phyloP scores from a whole-genome alignment of 83 land plant genomes.

The Larix sibirica region DNA sequence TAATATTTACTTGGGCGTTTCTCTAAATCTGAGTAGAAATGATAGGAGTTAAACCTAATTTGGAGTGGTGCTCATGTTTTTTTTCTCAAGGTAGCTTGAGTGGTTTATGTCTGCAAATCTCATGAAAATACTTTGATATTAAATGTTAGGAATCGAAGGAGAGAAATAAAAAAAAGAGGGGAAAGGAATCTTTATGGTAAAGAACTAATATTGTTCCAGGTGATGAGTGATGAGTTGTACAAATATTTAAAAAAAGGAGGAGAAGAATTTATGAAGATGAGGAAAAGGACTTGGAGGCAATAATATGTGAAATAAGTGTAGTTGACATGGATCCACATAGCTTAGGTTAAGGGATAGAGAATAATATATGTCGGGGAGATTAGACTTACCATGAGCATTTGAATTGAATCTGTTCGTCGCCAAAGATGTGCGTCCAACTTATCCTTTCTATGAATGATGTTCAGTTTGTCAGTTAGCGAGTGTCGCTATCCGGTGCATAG shows the following conservation, averaged over 20 bases:
- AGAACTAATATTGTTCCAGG: too few species aligned
- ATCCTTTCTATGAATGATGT: slow-evolving; percentile 8
- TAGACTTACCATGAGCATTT: not conserved
- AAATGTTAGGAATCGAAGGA: too few species aligned
- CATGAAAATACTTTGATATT: too few species aligned
- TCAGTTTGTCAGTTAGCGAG: not conserved
- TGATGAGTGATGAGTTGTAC: too few species aligned
- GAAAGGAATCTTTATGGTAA: too few species aligned
- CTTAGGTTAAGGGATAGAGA: not conserved
- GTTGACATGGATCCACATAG: slow-evolving; percentile 9
- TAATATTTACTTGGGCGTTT: too few species aligned
- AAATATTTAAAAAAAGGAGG: not conserved
- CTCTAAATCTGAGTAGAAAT: too few species aligned
- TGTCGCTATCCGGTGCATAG: slow-evolving; percentile 3
- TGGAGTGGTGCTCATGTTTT: too few species aligned
- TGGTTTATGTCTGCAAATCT: too few species aligned
- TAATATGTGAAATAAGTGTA: slow-evolving; percentile 14
- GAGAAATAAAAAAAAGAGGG: too few species aligned
- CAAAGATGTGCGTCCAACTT: slow-evolving; percentile 12
- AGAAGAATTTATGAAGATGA: not conserved
- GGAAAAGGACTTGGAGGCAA: slow-evolving; percentile 7
- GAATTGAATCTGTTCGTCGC: not conserved
- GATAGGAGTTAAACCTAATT: too few species aligned
- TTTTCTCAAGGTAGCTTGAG: too few species aligned
- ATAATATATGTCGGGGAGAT: not conserved